These are phyloP conservation scores for Linnemannia hyalina DNA, from an alignment of 192 early-diverging fungal species.

Conservation along the genomic window DNA sequence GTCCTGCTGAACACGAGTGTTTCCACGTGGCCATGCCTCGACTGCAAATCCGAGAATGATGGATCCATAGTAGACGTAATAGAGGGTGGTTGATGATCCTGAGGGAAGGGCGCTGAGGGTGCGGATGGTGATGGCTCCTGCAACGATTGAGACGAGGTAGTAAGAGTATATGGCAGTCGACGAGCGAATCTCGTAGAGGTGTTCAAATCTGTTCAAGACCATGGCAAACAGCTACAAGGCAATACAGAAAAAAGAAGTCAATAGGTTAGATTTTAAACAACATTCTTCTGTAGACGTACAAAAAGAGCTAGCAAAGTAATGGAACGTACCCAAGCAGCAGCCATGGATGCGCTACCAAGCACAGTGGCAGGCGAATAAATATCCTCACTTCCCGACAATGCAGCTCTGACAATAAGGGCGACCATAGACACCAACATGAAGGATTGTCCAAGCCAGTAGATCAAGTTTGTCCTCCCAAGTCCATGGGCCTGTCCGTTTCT, in stretches of 20 bases:
- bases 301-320: not conserved
- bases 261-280: not conserved
- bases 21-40: conserved; percentile 34
- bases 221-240: conserved; percentile 6
- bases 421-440: conserved; percentile 18
- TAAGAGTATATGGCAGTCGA: conserved; percentile 28
- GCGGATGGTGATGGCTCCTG: conserved; percentile 14
- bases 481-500: conserved; percentile 16
- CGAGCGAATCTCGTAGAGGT: conserved; percentile 35
- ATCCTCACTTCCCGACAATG: conserved; percentile 5
- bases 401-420: conserved; percentile 22
- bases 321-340: conserved; percentile 29
- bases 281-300: too few species aligned
- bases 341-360: conserved; percentile 21
- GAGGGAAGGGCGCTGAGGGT: conserved; percentile 29
- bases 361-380: conserved; percentile 17
- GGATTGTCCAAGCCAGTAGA: conserved; percentile 28
- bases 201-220: conserved; percentile 10
- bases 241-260: not conserved
- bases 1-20: conserved; percentile 16
- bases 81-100: conserved; percentile 1
- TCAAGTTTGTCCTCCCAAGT: conserved; percentile 20
- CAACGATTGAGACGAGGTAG: conserved; percentile 12
- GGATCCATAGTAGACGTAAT: conserved; percentile 14
- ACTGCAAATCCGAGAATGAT: conserved; percentile 17